Percentiles rank a stretch among this genome's conserved stretches.
phyloP scores from a whole-genome alignment of 495 filamentous ascomycete genomes.

The Tuber borchii region DNA sequence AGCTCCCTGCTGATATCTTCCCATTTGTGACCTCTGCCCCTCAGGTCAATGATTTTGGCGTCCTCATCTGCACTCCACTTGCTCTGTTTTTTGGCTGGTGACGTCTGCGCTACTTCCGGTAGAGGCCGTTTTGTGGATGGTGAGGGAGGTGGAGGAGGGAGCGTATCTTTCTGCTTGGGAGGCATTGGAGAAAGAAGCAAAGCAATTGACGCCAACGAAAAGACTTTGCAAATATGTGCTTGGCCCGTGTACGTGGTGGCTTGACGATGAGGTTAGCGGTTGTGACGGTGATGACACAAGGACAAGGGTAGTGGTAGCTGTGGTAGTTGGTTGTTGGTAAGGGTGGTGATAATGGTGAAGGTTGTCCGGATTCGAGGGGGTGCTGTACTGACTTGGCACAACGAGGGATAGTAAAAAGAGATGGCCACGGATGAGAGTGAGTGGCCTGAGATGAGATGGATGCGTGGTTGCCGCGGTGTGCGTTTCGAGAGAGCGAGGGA shows the following conservation, averaged over 20 bases:
- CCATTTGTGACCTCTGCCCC: slow-evolving; percentile 91
- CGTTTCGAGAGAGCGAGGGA: slow-evolving; percentile 17
- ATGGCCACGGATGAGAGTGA: slow-evolving; percentile 14
- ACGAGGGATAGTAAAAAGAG: slow-evolving; percentile 16
- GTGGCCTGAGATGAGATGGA: slow-evolving; percentile 24
- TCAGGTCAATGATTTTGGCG: slow-evolving; percentile 76
- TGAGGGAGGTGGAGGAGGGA: slow-evolving; percentile 29
- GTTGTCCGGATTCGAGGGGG: slow-evolving; percentile 6
- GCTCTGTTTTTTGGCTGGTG: slow-evolving; percentile 79
- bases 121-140: slow-evolving; percentile 40
- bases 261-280: not conserved
- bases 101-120: slow-evolving; percentile 56
- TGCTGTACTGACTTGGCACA: slow-evolving; percentile 26
- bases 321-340: slow-evolving; percentile 9
- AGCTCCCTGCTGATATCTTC: slow-evolving; percentile 90
- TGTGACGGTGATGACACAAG: not conserved
- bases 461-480: slow-evolving; percentile 30
- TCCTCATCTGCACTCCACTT: slow-evolving; percentile 95
- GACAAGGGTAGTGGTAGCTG: slow-evolving; percentile 4
- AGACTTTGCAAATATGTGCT: slow-evolving; percentile 6
- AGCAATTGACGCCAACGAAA: slow-evolving; percentile 35
- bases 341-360: slow-evolving; percentile 11
- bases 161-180: slow-evolving; percentile 35
- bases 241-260: not conserved
- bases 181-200: slow-evolving; percentile 38